Base-by-base conservation (phyloP, 2,329 filamentous ascomycete genomes). In the Ophiostoma ips region DNA sequence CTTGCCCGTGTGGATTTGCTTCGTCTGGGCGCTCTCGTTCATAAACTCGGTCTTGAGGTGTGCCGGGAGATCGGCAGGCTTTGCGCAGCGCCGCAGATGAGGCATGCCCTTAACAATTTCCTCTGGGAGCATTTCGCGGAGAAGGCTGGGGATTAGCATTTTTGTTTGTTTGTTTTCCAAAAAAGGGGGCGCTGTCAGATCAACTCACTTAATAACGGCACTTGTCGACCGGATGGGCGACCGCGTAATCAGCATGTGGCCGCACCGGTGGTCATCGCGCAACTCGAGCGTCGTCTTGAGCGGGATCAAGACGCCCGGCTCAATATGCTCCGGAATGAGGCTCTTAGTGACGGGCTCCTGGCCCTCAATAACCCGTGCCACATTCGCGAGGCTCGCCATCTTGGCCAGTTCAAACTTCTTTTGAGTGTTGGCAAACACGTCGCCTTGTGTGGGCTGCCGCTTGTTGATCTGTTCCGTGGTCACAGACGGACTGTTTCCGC, bases 71-170 rank as follows among this genome's bases (percentile, higher is more conserved):
- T 83, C 81, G 49, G 71, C 69, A 44, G 76, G 76, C 64, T 88
- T 87, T 52, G 81, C 83, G 62, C 87, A 86, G 62, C 84, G 77
- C 55, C 84, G 83, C 50, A 90, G 71, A 66, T 90, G 80, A 66
- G 78, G 75, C 58, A 83, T 69, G 70, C 75, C 76, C 64, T 80
- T 76, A 72, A 73, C 75, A 60, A 73, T 72, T 62, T 76, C 76
- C 59, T 78, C 74, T 59, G 75, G 75, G 53, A 77, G 67, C 60
- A 79, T 64, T 49, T 68, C 66, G 58, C 75, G 72, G 58, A 81
- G 65, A 53, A 76, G 71, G 55, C 77, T 80, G 56, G 43, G 7
- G 19, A 41, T 52, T 38, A 52, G 50, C 6, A 31, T 9, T 33
- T 6, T 15, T 12, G 9, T 34, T 15, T 30, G 19, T 5, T 21